These are phyloP conservation scores for Porodaedalea pini DNA, from an alignment of 1,284 basidiomycete species.

Conservation along the genomic window DNA sequence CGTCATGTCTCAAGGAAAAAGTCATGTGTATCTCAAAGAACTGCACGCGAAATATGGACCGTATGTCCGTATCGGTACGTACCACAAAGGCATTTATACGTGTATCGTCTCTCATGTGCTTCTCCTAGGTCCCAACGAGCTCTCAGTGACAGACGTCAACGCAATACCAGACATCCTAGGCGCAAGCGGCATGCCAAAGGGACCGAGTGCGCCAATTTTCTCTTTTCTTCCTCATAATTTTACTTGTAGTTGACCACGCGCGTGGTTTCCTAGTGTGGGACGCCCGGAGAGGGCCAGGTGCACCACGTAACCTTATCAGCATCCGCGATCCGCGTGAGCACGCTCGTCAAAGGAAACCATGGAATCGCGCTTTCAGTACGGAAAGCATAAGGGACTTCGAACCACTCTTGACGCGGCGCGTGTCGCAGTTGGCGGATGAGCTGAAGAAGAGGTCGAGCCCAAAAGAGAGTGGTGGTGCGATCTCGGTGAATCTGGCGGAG, in stretches of 20 bases:
- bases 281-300: conserved; percentile 5
- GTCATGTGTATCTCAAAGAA: conserved; percentile 15
- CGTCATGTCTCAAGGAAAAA: conserved; percentile 8
- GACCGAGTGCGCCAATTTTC: conserved; percentile 24
- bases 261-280: neutral
- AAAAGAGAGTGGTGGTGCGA: no score
- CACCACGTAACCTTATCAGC: neutral
- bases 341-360: conserved; percentile 36
- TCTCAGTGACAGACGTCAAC: conserved; percentile 31
- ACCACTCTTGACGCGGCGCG: conserved; percentile 32
- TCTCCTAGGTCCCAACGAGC: conserved; percentile 32
- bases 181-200: conserved; percentile 32
- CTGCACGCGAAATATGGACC: conserved; percentile 22
- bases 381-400: conserved; percentile 38
- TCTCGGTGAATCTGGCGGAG: conserved; percentile 30
- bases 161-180: conserved; percentile 31
- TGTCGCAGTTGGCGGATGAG: conserved; percentile 32
- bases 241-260: neutral
- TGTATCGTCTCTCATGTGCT: neutral
- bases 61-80: conserved; percentile 24
- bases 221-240: neutral
- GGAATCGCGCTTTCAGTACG: conserved; percentile 40
- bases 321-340: conserved; percentile 36
- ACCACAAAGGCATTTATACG: neutral
- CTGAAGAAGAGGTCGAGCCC: conserved; percentile 23